Conservation (phyloP, 257 asterid species). For the Solanum paucissectum region DNA sequence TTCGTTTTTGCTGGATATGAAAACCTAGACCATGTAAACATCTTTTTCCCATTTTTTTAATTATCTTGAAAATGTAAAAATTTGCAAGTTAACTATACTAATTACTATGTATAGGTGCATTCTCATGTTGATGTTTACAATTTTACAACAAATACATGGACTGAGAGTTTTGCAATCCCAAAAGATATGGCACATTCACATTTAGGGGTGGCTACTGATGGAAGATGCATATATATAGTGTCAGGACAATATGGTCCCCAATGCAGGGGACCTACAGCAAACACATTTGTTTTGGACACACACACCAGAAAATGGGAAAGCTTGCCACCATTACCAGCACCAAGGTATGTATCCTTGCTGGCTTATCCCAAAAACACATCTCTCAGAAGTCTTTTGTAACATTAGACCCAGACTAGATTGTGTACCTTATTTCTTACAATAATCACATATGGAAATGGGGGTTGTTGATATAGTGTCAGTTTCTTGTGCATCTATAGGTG, state of each 20-base stretch:
- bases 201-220: constrained; percentile 68
- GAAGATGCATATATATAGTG: constrained; percentile 53
- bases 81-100: not conserved
- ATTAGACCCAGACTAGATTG: not conserved
- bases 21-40: constrained; percentile 47
- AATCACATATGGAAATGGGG: not conserved
- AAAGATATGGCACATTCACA: constrained; percentile 70
- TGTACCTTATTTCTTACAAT: not conserved
- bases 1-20: constrained; percentile 56
- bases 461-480: not conserved
- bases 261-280: constrained; percentile 44
- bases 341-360: constrained; percentile 33
- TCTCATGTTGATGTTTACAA: constrained; percentile 66
- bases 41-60: not conserved
- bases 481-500: not conserved
- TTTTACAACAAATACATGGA: constrained; percentile 49
- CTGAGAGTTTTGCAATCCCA: constrained; percentile 43
- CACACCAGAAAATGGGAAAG: constrained; percentile 41
- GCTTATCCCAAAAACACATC: not conserved
- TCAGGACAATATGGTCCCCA: constrained; percentile 72
- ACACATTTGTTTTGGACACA: constrained; percentile 46
- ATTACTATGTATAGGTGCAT: constrained; percentile 36
- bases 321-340: constrained; percentile 58
- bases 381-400: not conserved
- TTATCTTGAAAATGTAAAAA: not conserved